A percentile compares a stretch with the other conserved stretches of the same genome.
These are phyloP conservation scores for Royoungia palumana DNA, from an alignment of 768 basidiomycete species.

Conservation along the genomic window DNA sequence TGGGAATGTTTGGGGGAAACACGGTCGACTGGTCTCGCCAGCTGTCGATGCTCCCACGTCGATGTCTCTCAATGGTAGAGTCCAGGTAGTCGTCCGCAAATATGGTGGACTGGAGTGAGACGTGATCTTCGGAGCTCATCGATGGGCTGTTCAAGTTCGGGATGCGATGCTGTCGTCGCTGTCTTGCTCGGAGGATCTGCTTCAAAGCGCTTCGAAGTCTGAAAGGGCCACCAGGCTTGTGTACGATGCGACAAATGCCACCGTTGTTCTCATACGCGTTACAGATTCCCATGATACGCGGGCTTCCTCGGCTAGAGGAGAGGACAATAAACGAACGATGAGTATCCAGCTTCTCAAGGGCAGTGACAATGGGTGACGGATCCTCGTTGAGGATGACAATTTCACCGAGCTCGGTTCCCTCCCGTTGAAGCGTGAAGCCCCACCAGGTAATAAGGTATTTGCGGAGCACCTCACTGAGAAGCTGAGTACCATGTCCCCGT, in stretches of 20 bases:
- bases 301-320: conserved; percentile 65
- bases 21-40: conserved; percentile 22
- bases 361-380: conserved; percentile 49
- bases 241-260: conserved; percentile 83
- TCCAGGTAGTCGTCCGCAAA: conserved; percentile 25
- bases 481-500: conserved; percentile 59
- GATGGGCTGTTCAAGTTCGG: conserved; percentile 16
- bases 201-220: conserved; percentile 65
- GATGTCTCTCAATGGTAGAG: conserved; percentile 20
- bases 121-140: conserved; percentile 23
- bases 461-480: conserved; percentile 58
- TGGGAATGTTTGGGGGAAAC: conserved; percentile 7
- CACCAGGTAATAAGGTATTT: conserved; percentile 75
- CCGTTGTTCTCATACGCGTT: conserved; percentile 75
- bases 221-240: conserved; percentile 86
- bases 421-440: conserved; percentile 55
- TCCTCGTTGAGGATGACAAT: conserved; percentile 85
- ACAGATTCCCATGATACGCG: conserved; percentile 57
- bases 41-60: conserved; percentile 32
- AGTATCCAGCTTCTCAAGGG: conserved; percentile 55
- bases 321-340: conserved; percentile 72
- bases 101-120: conserved; percentile 27
- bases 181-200: conserved; percentile 33
- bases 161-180: conserved; percentile 29
- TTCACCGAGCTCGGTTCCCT: conserved; percentile 51